Evolutionary conservation across 176 grass and related monocot species (phyloP), one percentile per base, ranked within the genome.

Genomic region (Musa acuminata): DNA sequence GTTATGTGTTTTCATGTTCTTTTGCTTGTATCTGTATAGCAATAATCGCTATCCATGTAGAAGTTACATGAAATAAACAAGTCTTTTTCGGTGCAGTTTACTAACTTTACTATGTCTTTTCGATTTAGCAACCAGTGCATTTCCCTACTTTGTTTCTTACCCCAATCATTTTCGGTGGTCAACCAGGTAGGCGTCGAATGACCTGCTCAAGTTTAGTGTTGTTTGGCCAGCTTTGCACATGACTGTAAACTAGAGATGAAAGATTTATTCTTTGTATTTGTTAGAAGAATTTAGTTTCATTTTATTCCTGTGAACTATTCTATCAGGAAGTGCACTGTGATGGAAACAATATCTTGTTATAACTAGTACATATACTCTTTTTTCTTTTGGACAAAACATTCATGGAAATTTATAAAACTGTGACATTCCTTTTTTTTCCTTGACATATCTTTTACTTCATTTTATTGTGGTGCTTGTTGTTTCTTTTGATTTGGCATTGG

Each of bases 21-120:
- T 14, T 70, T 70, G 48, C 67, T 50, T 70, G 27, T 20, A 70
- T 70, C 35, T 70, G 67, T 70, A 70, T 51, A 70, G 43, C 8
- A 70, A 70, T 70, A 70, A 70, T 48, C 19, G 16, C 67, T 70
- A 51, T 70, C 67, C 67, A 70, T 70, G 67, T 51, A 51, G 67
- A 70, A 50, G 35, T 20, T 20, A 70, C 67, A 70, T 70, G 67
- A 51, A 48, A 70, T 49, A 70, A 17, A 51, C 5, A 60, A 43
- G 35, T 60, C 57, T 9, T 60, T 16, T 60, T 70, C 8, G 12
- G 25, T 67, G 24, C 35, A 43, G 64, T 67, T 43, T 5, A 67
- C 13, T 35, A 35, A 14, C 12, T 16, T 29, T 5, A 5, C 4
- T 43, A 0, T 43, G 35, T 43, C 35, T 5, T 43, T 43, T 43